Evolutionary conservation across 768 basidiomycete species (phyloP).

Genomic region (Tylopilus sp.): DNA sequence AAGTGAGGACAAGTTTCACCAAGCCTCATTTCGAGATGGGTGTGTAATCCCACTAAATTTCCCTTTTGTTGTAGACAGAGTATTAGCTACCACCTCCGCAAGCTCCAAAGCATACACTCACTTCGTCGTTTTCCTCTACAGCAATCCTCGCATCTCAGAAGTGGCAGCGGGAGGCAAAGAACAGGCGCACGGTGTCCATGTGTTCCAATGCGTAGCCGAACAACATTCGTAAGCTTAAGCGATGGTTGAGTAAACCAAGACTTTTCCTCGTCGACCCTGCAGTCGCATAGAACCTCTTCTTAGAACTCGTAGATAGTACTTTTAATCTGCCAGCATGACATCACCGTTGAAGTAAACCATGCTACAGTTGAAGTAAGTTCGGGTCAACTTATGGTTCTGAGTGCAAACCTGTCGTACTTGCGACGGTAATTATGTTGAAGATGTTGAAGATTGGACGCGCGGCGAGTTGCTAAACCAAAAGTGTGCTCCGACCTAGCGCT

Average conservation of each 20-base stretch:
- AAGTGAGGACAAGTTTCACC: constrained; percentile 5
- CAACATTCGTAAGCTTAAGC: constrained; percentile 3
- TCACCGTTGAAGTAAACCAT: no score
- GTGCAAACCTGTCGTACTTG: no score
- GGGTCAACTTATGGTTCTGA: no score
- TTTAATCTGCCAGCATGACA: no score
- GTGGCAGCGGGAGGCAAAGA: constrained; percentile 8
- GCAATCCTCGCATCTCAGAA: constrained; percentile 6
- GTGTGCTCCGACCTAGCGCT: no score
- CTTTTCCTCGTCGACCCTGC: neutral
- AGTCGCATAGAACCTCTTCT: neutral
- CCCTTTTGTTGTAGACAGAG: neutral
- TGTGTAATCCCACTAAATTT: no score
- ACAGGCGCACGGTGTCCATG: neutral
- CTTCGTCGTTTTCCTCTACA: constrained; percentile 10
- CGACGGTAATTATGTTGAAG: no score
- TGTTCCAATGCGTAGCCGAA: neutral
- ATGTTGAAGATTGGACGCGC: no score
- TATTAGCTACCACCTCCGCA: neutral
- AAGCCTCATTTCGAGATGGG: constrained; percentile 10
- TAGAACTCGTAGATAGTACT: no score
- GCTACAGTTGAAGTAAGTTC: no score
- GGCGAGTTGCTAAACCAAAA: no score
- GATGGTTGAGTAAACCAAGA: neutral
- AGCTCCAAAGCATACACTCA: neutral